These are phyloP conservation scores for Plectosphaerella plurivora DNA, from an alignment of 2,329 filamentous ascomycete species.

Conservation along the genomic window DNA sequence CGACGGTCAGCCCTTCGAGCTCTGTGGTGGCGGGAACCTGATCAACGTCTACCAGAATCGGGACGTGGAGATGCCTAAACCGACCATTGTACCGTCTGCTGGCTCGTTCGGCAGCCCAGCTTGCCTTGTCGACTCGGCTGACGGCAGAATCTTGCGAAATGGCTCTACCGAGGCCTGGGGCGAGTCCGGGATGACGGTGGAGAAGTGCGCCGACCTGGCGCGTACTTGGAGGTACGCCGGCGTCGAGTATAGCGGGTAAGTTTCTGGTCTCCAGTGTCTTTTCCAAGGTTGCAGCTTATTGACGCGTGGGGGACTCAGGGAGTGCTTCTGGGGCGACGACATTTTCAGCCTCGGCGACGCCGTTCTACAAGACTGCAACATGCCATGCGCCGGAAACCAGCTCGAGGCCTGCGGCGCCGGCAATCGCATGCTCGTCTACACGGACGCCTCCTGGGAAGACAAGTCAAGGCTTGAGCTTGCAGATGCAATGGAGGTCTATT, in stretches of 20 bases:
- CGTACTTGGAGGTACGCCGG: background rate
- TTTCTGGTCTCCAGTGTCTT: background rate
- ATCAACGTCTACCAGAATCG: background rate
- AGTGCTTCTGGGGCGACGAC: background rate
- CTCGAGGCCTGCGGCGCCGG: constrained; percentile 31
- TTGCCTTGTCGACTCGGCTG: background rate
- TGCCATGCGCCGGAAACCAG: constrained; percentile 30
- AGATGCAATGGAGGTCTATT: too few relatives aligned
- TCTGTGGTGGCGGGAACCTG: background rate
- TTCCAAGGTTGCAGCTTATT: background rate
- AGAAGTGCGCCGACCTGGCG: background rate
- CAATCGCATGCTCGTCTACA: constrained; percentile 34
- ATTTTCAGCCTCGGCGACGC: too few relatives aligned
- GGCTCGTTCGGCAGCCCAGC: background rate
- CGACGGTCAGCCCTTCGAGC: background rate
- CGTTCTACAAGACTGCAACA: constrained; percentile 28
- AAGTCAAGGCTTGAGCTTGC: too few relatives aligned
- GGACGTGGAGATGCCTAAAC: background rate
- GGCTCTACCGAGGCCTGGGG: background rate
- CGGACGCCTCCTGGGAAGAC: constrained; percentile 1
- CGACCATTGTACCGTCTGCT: background rate
- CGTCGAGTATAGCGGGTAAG: background rate
- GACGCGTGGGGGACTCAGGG: background rate
- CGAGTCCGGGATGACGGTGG: background rate
- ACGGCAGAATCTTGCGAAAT: background rate